A percentile compares a stretch with the other conserved stretches of the same genome.
phyloP scores from a whole-genome alignment of 805 yeast genomes.

The Yarrowia sp. region DNA sequence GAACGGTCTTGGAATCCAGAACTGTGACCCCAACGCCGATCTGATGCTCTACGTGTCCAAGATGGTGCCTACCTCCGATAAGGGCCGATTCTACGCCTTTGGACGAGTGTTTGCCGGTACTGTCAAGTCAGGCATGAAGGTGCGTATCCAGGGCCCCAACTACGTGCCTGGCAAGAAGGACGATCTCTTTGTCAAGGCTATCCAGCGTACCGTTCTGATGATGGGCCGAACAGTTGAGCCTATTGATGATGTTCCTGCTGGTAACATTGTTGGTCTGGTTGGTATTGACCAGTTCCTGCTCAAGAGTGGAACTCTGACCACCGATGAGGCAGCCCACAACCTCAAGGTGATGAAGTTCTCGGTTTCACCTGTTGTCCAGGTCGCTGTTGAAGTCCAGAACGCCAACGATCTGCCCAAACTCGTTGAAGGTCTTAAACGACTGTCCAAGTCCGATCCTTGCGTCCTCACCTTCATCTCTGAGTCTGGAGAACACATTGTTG shows the following conservation, averaged over 20 bases:
- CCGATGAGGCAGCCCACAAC: conserved; percentile 96
- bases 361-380: conserved; percentile 99
- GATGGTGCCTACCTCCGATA: conserved; percentile 99
- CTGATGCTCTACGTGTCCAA: conserved; percentile 99
- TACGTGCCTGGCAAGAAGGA: conserved; percentile 98
- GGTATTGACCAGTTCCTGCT: conserved; percentile 99
- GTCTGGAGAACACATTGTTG: conserved; percentile 99
- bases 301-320: conserved; percentile 99
- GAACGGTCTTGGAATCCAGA: conserved; percentile 88
- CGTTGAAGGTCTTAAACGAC: conserved; percentile 99
- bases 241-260: conserved; percentile 99
- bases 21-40: conserved; percentile 98
- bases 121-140: conserved; percentile 97
- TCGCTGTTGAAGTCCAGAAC: conserved; percentile 99
- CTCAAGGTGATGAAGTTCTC: conserved; percentile 99
- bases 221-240: conserved; percentile 99
- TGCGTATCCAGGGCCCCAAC: conserved; percentile 99
- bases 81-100: conserved; percentile 99
- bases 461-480: conserved; percentile 84
- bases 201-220: conserved; percentile 99
- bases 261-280: conserved; percentile 99
- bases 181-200: conserved; percentile 93
- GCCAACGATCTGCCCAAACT: conserved; percentile 99
- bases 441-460: conserved; percentile 99
- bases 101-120: conserved; percentile 99